Conservation (phyloP, 2,329 filamentous ascomycete species). For the Podosphaera xanthii region DNA sequence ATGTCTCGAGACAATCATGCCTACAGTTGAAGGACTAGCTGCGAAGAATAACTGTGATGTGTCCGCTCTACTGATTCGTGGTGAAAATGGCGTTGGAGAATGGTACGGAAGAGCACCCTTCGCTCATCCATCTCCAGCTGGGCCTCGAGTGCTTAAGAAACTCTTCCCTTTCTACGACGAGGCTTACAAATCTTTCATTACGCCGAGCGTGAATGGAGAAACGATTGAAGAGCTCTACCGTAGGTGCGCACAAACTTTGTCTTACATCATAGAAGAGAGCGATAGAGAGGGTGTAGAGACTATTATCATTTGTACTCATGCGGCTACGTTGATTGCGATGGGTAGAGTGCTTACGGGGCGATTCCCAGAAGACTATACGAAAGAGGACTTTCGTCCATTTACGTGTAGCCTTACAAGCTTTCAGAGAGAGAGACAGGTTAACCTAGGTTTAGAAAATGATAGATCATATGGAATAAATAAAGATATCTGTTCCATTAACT, state of each 20-base stretch:
- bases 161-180: conserved; percentile 39
- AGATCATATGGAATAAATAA: conserved; percentile 15
- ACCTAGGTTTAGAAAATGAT: not conserved
- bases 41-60: conserved; percentile 3
- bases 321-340: conserved; percentile 69
- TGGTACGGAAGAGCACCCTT: conserved; percentile 83
- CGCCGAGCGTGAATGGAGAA: conserved; percentile 56
- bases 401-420: conserved; percentile 64
- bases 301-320: conserved; percentile 70
- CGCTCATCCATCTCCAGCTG: conserved; percentile 59
- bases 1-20: conserved; percentile 63
- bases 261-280: conserved; percentile 46
- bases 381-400: conserved; percentile 66
- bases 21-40: conserved; percentile 31
- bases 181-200: conserved; percentile 40
- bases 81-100: conserved; percentile 45
- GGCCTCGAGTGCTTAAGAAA: conserved; percentile 32
- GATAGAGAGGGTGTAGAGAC: conserved; percentile 48
- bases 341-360: conserved; percentile 60
- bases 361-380: conserved; percentile 47
- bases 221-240: conserved; percentile 58
- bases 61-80: conserved; percentile 22
- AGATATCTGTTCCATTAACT: conserved; percentile 17
- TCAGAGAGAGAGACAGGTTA: conserved; percentile 19
- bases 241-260: conserved; percentile 47